phyloP scores from a whole-genome alignment of 352 stramenopile genomes.

The Pythium guiyangense region DNA sequence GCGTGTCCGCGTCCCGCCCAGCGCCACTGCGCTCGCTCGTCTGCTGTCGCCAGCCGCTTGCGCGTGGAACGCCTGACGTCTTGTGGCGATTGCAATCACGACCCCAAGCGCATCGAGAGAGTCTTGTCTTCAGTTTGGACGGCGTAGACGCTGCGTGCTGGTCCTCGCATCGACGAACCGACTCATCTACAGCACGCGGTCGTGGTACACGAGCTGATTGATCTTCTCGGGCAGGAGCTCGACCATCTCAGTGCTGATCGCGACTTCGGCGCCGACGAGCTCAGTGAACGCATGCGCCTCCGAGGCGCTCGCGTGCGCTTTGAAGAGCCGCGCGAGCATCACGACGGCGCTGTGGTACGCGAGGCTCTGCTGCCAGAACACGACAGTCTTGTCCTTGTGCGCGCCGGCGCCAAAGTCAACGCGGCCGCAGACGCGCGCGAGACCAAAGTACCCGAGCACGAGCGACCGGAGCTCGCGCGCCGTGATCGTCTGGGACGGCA shows the following conservation, averaged over 20 bases:
- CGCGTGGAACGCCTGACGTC: no score
- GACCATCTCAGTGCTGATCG: constrained; percentile 59
- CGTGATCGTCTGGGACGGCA: constrained; percentile 26
- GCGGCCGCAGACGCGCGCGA: constrained; percentile 61
- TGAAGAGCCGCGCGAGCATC: constrained; percentile 33
- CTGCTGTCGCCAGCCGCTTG: no score
- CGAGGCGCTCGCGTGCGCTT: constrained; percentile 14
- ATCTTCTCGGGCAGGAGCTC: constrained; percentile 73
- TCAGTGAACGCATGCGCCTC: no score
- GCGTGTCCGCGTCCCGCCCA: not conserved
- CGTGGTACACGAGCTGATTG: constrained; percentile 72
- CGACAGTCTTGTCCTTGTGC: constrained; percentile 47
- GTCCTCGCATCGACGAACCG: no score
- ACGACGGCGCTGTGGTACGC: constrained; percentile 45
- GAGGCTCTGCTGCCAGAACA: constrained; percentile 55
- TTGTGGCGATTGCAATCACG: not conserved
- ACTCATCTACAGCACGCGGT: constrained; percentile 34
- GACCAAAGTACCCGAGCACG: constrained; percentile 51
- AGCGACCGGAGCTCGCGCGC: constrained; percentile 38
- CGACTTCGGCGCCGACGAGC: constrained; percentile 45
- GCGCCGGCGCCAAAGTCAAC: constrained; percentile 21
- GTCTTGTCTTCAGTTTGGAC: no score
- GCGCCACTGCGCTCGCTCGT: not conserved
- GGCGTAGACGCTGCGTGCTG: no score
- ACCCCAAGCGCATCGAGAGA: not conserved